Base-by-base conservation (phyloP, 495 filamentous ascomycete species). In the Delitschia confertaspora region DNA sequence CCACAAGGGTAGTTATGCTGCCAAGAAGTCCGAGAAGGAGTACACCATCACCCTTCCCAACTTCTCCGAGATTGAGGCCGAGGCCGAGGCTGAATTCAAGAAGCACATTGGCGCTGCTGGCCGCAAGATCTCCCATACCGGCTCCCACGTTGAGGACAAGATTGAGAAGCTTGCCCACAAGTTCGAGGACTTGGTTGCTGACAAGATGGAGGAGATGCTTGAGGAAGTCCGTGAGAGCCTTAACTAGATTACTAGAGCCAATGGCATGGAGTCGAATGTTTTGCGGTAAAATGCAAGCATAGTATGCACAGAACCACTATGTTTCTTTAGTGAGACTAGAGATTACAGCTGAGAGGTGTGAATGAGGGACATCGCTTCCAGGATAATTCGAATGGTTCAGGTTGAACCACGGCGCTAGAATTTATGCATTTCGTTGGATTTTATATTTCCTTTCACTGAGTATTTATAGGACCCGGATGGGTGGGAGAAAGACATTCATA, bases 201-300 rank as follows among this genome's bases (percentile, higher is more conserved):
- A 83, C 59, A 74, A 88, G 66, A 65, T 88, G 56, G 58, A 79
- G 66, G 68, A 76, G 60, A 69, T 88, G 65, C 61, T 89, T 61
- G 63, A 80, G 57, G 65, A 87, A 63, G 48, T 80, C 60, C 49
- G 49, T 23, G 36, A 47, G 13, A 33, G 42, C 26, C 49, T 38
- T 43, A 38, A 47, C 37, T 53, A 53, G n/a, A n/a, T n/a, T n/a
- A n/a, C n/a, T n/a, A n/a, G n/a, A n/a, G n/a, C n/a, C n/a, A n/a
- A n/a, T n/a, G n/a, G n/a, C n/a, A n/a, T n/a, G n/a, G n/a, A n/a
- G n/a, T n/a, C n/a, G n/a, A n/a, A n/a, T n/a, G n/a, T n/a, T n/a
- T n/a, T n/a, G n/a, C n/a, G n/a, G n/a, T n/a, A n/a, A n/a, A n/a
- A n/a, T n/a, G n/a, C n/a, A n/a, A n/a, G n/a, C n/a, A 53, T 7